Base-by-base conservation (phyloP, 2,329 filamentous ascomycete species). In the Colletotrichum sojae region DNA sequence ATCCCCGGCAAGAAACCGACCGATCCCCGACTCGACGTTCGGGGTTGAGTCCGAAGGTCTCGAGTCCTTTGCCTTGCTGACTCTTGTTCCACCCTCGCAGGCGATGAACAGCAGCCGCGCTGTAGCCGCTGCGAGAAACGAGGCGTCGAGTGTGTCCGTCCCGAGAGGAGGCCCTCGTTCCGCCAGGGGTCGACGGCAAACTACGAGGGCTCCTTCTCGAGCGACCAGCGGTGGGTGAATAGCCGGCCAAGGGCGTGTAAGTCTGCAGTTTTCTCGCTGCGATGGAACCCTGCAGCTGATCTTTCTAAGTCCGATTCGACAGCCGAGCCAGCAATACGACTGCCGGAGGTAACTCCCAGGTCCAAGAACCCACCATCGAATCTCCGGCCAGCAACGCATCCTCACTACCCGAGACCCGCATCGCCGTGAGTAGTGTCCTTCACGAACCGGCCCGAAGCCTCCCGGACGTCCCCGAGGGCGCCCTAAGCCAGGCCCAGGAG, bases 41-140 rank as follows among this genome's bases (percentile, higher is more conserved):
- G 27, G 49, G 22, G 40, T 20, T 22, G 25, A 49, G 48, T 51
- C 55, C 31, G n/a, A 39, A 25, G 39, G 8, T 13, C 22, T 57
- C 12, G n/a, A 3, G 15, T 59, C 36, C 22, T 57, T 69, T 49
- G 71, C 61, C 2, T 27, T 18, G 6, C 22, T 59, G 27, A 31
- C 27, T 8, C 27, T 31, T 31, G 27, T 31, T 31, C 6, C 18
- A n/a, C 9, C 55, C 9, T 4, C 6, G 0, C 52, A 82, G 79
- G 81, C 49, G 81, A 82, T 49, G 80, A 82, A 62, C 76, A 76
- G n/a, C 76, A 75, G 2, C 81, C 81, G 2, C 76, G 72, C 48
- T 82, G 81, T 59, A 74, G 77, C 15, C 73, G 79, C 3, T 82
- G 81, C 51, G 71, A 76, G 45, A 58, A 69, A 9, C 81, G 79